Percentiles rank a stretch among this genome's conserved stretches.
These are phyloP conservation scores for Periconia macrospinosa DNA, from an alignment of 2,329 filamentous ascomycete genomes.

Conservation along the genomic window DNA sequence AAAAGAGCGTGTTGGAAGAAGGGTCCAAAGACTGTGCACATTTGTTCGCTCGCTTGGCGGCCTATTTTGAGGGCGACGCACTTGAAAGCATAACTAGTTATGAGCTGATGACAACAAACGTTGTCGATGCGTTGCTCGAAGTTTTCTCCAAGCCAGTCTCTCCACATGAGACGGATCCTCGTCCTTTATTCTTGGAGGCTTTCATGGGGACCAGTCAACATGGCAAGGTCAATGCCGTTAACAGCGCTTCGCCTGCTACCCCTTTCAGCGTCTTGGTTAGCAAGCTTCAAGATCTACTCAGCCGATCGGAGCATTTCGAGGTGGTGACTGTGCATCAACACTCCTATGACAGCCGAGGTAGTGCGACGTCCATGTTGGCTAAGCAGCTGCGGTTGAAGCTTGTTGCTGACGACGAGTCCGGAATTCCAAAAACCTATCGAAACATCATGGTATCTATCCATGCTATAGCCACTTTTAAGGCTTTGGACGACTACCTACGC, in stretches of 20 bases:
- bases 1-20: constrained; percentile 64
- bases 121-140: constrained; percentile 80
- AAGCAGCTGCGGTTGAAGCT: constrained; percentile 92
- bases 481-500: constrained; percentile 90
- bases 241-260: constrained; percentile 71
- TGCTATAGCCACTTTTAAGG: constrained; percentile 96
- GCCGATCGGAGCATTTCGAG: constrained; percentile 96
- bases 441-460: constrained; percentile 99
- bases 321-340: constrained; percentile 95
- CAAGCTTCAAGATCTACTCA: constrained; percentile 94
- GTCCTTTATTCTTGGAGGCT: constrained; percentile 82
- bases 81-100: constrained; percentile 94
- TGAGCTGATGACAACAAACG: constrained; percentile 85
- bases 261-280: constrained; percentile 89
- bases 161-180: constrained; percentile 59
- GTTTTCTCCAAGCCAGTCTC: constrained; percentile 76
- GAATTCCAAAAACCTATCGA: constrained; percentile 82
- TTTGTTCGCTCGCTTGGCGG: constrained; percentile 75
- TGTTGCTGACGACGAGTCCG: constrained; percentile 84
- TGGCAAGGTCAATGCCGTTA: constrained; percentile 64
- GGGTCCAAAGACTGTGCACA: constrained; percentile 55
- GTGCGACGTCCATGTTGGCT: constrained; percentile 91
- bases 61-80: constrained; percentile 85
- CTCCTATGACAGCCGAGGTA: constrained; percentile 86
- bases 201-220: constrained; percentile 79